Evolutionary conservation across 2,329 filamentous ascomycete genomes (phyloP), one percentile per base, ranked within the genome.

Genomic region (Colletotrichum gloeosporioides): DNA sequence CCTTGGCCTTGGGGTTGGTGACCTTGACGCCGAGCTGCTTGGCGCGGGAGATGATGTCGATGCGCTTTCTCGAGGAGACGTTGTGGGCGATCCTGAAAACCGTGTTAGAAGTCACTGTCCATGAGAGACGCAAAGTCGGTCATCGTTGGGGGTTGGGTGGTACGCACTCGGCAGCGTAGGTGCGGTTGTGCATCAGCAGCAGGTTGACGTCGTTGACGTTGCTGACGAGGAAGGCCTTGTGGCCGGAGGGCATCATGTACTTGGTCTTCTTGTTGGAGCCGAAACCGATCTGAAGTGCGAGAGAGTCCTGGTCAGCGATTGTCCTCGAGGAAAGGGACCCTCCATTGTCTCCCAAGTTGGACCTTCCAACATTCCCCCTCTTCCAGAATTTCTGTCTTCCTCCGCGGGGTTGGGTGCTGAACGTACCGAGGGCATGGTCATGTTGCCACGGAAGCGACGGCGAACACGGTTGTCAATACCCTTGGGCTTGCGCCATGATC

Each of bases 21-120:
- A 99, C 96, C 95, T 99, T 99, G 88, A 99, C 97, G 86, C 96
- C 95, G 86, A 99, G 91, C 90, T 98, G 94, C 95, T 99, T 99
- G 81, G 97, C 97, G 88, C 96, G 95, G 86, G 95, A 92, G 85
- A 99, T 93, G 90, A 99, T 99, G 86, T 98, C 96, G 89, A 99
- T 94, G 89, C 97, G 93, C 95, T 99, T 99, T 90, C 96, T 93
- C 87, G 97, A 98, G 79, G 97, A 99, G 88, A 99, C 97, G 88
- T 95, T 95, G 92, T 98, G 95, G 87, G 95, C 95, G 88, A 99
- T 99, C 93, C 96, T 98, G 31, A 22, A 82, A 63, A 39, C n/a
- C 6, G 62, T 76, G 86, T 82, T 78, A 77, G 76, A 53, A 39
- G 16, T 27, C 2, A n/a, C n/a, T 34, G 7, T 8, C 6, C n/a